Conservation (phyloP, 2,329 filamentous ascomycete genomes). For the Alternaria solani region DNA sequence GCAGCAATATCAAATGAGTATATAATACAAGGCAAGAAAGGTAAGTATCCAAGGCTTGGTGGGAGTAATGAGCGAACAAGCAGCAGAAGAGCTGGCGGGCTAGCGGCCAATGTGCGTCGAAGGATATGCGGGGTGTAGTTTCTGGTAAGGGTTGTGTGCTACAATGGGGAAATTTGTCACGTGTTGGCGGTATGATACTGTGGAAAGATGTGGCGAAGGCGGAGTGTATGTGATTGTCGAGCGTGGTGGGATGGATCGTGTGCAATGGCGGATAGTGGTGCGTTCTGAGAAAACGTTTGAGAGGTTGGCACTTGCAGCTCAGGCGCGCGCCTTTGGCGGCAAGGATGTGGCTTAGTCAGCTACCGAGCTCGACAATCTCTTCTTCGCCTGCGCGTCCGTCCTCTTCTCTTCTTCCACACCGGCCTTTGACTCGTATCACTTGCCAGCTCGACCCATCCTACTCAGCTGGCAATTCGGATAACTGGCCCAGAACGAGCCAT, state of each 20-base stretch:
- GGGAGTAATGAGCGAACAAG: conserved; percentile 49
- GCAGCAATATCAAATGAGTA: conserved; percentile 22
- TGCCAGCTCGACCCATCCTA: conserved; percentile 65
- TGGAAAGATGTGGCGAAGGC: conserved; percentile 7
- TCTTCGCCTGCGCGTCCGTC: conserved; percentile 24
- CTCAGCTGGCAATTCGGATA: conserved; percentile 74
- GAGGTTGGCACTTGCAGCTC: conserved; percentile 34
- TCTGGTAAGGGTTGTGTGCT: conserved; percentile 16
- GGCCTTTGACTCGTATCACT: conserved; percentile 80
- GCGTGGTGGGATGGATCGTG: conserved; percentile 29
- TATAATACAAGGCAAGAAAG: conserved; percentile 13
- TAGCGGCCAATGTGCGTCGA: conserved; percentile 28
- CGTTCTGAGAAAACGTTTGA: conserved; percentile 40
- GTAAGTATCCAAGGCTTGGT: conserved; percentile 42
- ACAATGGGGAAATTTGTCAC: conserved; percentile 7
- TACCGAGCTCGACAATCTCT: conserved; percentile 27
- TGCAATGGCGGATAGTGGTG: conserved; percentile 30
- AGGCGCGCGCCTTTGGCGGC: conserved; percentile 33
- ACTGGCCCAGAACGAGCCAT: conserved; percentile 72
- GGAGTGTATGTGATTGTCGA: conserved; percentile 10
- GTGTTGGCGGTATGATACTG: conserved; percentile 13
- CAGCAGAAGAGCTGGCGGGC: conserved; percentile 33
- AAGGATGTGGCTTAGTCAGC: conserved; percentile 24
- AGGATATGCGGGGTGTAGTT: conserved; percentile 13
- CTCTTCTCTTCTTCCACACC: conserved; percentile 49